phyloP scores from a whole-genome alignment of 2,329 filamentous ascomycete genomes.

The Verticillium tricorpus region DNA sequence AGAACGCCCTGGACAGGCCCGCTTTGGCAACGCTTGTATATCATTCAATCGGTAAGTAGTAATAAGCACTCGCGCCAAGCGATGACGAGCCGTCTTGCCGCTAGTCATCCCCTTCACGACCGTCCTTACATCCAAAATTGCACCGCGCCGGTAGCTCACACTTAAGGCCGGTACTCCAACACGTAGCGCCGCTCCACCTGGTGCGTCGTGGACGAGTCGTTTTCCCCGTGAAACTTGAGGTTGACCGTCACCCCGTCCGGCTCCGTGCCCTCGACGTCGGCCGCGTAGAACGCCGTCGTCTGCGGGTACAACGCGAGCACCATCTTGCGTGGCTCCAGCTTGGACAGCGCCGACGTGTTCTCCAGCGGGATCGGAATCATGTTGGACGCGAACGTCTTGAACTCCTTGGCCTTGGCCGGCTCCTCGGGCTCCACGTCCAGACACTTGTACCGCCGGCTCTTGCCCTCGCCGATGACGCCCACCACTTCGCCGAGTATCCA shows the following conservation, averaged over 20 bases:
- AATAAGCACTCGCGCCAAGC: neutral
- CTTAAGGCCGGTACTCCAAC: slow-evolving; percentile 58
- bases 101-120: too few relatives aligned
- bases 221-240: slow-evolving; percentile 76
- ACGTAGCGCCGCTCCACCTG: slow-evolving; percentile 73
- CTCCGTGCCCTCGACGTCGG: slow-evolving; percentile 71
- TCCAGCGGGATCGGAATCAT: slow-evolving; percentile 71
- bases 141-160: neutral
- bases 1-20: too few relatives aligned
- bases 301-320: slow-evolving; percentile 78
- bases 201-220: slow-evolving; percentile 68
- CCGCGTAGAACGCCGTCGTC: slow-evolving; percentile 82
- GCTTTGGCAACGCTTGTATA: too few relatives aligned
- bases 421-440: slow-evolving; percentile 75
- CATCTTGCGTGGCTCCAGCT: slow-evolving; percentile 63
- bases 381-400: slow-evolving; percentile 66
- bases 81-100: too few relatives aligned
- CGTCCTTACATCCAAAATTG: neutral
- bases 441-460: slow-evolving; percentile 73
- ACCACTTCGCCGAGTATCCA: slow-evolving; percentile 78
- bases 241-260: slow-evolving; percentile 47
- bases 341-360: slow-evolving; percentile 44
- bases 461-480: slow-evolving; percentile 69
- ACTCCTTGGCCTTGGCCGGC: slow-evolving; percentile 61
- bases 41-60: neutral